Base-by-base conservation (phyloP, 2,329 filamentous ascomycete genomes). In the Ciborinia camelliae region DNA sequence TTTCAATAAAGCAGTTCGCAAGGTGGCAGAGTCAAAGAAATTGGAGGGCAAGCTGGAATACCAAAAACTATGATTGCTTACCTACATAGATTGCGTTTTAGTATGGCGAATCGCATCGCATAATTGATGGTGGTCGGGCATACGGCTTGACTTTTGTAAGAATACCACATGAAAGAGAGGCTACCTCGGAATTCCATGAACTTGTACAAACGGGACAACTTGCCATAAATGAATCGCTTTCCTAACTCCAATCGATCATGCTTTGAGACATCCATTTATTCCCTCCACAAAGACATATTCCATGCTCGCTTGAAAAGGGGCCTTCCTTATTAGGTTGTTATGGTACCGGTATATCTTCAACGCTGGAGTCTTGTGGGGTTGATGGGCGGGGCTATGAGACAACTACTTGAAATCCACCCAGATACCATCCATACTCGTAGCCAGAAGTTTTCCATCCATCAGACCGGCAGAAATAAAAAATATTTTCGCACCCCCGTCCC, bases 1-100 rank as follows among this genome's bases (percentile, higher is more conserved):
- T 76, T 97, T 98, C 87, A 99, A 97, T 83, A 97, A 97, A 81
- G 95, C 95, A 4, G 95, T 99, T 63, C 89, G 95, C 71, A 99
- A 99, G 86, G 90, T 99, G 71, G 92, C 91, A 20, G 95, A 99
- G 79, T 85, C 91, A 68, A 99, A 99, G 91, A 99, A 99, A 81
- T 80, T 99, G 73, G 95, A 99, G 79, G 94, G 95, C 79, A 98
- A 98, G 82, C 84, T 98, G 58, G 94, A 98, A 79, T 98, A 97
- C 80, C 90, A 96, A 85, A 97, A 97, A 81, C 82, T 97, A 80
- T 97, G 88, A 72, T 47, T n/a, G n/a, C 35, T 39, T 68, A n/a
- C n/a, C n/a, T 53, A 47, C 55, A 48, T 60, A 54, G 26, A 63
- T 63, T 68, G 62, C 68, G 69, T 69, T 66, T 68, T 70, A 67